phyloP scores from a whole-genome alignment of 495 filamentous ascomycete genomes.

The Annulohypoxylon stygium region DNA sequence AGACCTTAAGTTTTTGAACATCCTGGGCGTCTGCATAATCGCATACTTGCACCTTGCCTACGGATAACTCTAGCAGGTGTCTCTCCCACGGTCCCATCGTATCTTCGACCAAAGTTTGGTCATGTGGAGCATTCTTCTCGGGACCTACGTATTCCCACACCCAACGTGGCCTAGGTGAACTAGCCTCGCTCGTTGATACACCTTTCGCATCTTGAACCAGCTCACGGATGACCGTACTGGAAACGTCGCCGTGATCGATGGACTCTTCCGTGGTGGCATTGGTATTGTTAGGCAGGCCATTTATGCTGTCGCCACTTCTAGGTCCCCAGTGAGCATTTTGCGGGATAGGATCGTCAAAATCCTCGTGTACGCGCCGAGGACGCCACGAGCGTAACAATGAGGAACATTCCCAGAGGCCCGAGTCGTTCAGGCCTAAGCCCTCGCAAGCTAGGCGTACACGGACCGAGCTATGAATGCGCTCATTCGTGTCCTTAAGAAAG shows the following conservation, averaged over 20 bases:
- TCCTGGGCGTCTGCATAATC: conserved; percentile 53
- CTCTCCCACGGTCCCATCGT: conserved; percentile 64
- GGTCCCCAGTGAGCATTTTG: conserved; percentile 54
- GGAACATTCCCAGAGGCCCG: conserved; percentile 64
- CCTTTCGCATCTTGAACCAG: conserved; percentile 1
- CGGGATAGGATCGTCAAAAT: conserved; percentile 54
- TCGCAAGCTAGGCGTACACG: conserved; percentile 65
- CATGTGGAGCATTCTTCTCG: conserved; percentile 52
- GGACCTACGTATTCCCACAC: conserved; percentile 66
- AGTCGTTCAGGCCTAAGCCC: conserved; percentile 70
- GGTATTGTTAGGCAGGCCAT: conserved; percentile 17
- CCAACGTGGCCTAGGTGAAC: conserved; percentile 52
- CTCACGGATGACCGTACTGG: not conserved
- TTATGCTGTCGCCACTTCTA: conserved; percentile 7
- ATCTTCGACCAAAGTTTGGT: conserved; percentile 62
- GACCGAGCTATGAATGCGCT: conserved; percentile 74
- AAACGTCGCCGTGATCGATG: not conserved
- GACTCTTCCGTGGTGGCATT: not conserved
- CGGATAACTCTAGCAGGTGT: conserved; percentile 58
- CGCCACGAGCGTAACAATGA: conserved; percentile 63
- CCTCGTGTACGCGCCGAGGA: conserved; percentile 47
- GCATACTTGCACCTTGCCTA: conserved; percentile 55
- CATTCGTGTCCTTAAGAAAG: conserved; percentile 70
- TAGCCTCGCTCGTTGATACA: not conserved
- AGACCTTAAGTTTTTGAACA: conserved; percentile 33